Evolutionary conservation across 1,284 basidiomycete species (phyloP).

Genomic region (Farysia itapuensis): DNA sequence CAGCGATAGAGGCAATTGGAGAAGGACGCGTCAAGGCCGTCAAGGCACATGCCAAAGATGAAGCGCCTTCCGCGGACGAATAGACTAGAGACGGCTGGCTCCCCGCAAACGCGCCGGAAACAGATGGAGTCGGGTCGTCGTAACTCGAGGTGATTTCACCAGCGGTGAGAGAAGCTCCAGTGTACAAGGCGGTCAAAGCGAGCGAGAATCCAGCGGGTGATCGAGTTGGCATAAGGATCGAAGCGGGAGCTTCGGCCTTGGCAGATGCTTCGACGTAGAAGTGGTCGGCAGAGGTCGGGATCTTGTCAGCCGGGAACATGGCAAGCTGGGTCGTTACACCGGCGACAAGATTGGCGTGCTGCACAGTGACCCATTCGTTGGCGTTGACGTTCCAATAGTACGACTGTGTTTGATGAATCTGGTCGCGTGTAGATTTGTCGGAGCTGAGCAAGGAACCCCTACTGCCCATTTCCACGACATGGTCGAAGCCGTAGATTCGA

Average conservation of each 20-base stretch:
- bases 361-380: constrained; percentile 37
- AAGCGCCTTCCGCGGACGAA: constrained; percentile 30
- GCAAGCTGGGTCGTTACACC: constrained; percentile 48
- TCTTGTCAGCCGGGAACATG: constrained; percentile 50
- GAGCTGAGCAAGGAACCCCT: constrained; percentile 5
- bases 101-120: constrained; percentile 6
- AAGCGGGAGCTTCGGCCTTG: constrained; percentile 9
- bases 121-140: constrained; percentile 27
- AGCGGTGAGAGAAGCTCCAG: constrained; percentile 45
- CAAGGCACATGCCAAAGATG: constrained; percentile 35
- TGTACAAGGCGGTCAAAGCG: constrained; percentile 48
- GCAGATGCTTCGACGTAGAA: constrained; percentile 36
- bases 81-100: constrained; percentile 45
- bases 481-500: constrained; percentile 23
- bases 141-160: constrained; percentile 23
- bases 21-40: constrained; percentile 15
- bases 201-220: constrained; percentile 42
- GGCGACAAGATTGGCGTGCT: constrained; percentile 36
- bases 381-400: constrained; percentile 37
- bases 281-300: constrained; percentile 33
- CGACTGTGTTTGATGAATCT: constrained; percentile 32
- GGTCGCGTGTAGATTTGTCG: constrained; percentile 8
- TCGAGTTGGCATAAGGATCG: constrained; percentile 25
- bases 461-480: constrained; percentile 26
- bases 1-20: constrained; percentile 12